Conservation (phyloP, 2,329 filamentous ascomycete species). For the Aspergillus felis region DNA sequence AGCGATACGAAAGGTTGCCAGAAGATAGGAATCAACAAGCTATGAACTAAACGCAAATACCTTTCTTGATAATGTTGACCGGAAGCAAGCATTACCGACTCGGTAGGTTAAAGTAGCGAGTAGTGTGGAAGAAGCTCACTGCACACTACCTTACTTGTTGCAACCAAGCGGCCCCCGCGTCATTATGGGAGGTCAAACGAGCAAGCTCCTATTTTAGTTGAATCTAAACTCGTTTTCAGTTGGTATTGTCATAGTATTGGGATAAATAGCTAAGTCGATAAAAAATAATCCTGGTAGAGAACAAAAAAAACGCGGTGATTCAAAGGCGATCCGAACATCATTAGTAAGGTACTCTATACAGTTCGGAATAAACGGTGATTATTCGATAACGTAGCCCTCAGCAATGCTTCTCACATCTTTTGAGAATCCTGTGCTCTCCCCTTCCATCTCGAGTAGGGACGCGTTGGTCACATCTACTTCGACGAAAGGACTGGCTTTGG, state of each 20-base stretch:
- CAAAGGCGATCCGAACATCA: slow-evolving; percentile 32
- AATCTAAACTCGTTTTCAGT: background rate
- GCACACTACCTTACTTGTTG: no score
- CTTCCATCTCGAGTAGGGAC: slow-evolving; percentile 43
- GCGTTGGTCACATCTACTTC: slow-evolving; percentile 73
- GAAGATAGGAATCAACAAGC: background rate
- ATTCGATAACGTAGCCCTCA: slow-evolving; percentile 45
- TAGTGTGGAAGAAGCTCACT: no score
- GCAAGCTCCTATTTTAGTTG: background rate
- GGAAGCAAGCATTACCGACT: no score
- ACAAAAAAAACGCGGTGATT: slow-evolving; percentile 14
- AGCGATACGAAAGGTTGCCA: background rate
- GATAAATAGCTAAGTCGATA: slow-evolving; percentile 16
- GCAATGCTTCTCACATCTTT: slow-evolving; percentile 44
- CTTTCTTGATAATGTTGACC: no score
- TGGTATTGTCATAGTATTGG: slow-evolving; percentile 6
- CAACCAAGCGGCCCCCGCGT: no score
- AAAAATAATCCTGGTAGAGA: slow-evolving; percentile 19
- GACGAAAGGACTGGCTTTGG: slow-evolving; percentile 78
- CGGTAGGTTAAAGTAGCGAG: no score
- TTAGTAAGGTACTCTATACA: slow-evolving; percentile 34
- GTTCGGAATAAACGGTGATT: slow-evolving; percentile 17
- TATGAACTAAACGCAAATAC: background rate
- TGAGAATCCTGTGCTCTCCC: slow-evolving; percentile 41
- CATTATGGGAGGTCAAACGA: background rate